These are phyloP conservation scores for Pseudogymnoascus sp. DNA, from an alignment of 2,329 filamentous ascomycete genomes.

Conservation along the genomic window DNA sequence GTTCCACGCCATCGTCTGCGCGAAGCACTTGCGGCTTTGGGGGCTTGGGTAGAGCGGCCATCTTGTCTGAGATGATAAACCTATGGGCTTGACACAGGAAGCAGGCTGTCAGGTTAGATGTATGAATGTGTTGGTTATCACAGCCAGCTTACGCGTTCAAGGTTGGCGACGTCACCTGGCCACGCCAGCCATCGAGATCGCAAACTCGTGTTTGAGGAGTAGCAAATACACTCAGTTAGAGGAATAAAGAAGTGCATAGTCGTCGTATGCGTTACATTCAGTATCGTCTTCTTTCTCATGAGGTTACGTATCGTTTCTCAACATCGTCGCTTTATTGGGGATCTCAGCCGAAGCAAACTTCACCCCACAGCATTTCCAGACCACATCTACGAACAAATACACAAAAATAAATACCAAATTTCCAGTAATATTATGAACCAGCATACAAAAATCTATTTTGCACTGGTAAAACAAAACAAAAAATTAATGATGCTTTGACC, in stretches of 20 bases:
- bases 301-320: neutral
- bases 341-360: neutral
- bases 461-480: neutral
- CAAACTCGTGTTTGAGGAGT: neutral
- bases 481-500: slow-evolving; percentile 9
- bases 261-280: neutral
- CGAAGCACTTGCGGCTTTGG: neutral
- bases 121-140: neutral
- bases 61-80: neutral
- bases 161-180: neutral
- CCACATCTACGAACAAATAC: neutral
- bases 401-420: neutral
- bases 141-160: neutral
- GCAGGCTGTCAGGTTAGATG: neutral
- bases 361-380: neutral
- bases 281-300: too few relatives aligned
- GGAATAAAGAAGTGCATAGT: neutral
- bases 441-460: neutral
- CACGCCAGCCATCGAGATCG: neutral
- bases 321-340: neutral
- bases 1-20: neutral
- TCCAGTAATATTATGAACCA: neutral
- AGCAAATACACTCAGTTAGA: neutral
- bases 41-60: neutral
- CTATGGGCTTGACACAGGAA: neutral